phyloP scores from a whole-genome alignment of 139 green algal species.

The Zygnema cylindricum region DNA sequence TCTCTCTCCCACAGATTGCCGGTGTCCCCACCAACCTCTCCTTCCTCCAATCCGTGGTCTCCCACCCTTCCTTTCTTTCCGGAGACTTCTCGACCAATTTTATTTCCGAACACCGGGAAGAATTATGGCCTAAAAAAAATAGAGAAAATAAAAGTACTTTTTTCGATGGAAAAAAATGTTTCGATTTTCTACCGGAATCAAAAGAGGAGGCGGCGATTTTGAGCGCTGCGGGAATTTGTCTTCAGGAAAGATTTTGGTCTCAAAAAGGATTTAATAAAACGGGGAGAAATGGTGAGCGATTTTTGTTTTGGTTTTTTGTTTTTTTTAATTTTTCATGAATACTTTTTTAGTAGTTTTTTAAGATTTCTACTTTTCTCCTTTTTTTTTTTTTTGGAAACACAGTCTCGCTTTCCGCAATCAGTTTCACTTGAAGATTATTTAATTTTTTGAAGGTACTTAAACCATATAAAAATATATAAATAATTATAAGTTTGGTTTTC shows the following conservation, averaged over 20 bases:
- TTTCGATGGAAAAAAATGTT: neutral
- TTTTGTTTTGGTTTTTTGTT: neutral
- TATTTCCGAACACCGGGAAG: conserved; percentile 15
- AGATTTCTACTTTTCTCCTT: no score
- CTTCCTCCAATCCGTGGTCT: conserved; percentile 30
- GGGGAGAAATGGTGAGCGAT: neutral
- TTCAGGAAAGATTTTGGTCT: neutral
- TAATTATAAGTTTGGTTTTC: no score
- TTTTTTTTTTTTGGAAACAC: no score
- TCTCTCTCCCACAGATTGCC: conserved; percentile 31
- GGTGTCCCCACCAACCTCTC: conserved; percentile 51
- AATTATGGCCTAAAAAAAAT: conserved; percentile 10
- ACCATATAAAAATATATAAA: no score
- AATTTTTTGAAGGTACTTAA: no score
- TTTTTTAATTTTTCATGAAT: neutral
- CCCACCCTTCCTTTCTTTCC: conserved; percentile 21
- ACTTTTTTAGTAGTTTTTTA: no score
- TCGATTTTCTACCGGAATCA: neutral
- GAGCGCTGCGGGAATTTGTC: neutral
- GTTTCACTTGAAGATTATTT: no score
- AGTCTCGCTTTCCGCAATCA: no score
- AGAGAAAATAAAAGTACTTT: neutral
- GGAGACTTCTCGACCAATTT: conserved; percentile 56
- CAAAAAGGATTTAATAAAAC: neutral
- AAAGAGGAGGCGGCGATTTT: neutral